A percentile compares a stretch with the other conserved stretches of the same genome.
phyloP scores from a whole-genome alignment of 331 rosid genomes.

The Malus hybrid region DNA sequence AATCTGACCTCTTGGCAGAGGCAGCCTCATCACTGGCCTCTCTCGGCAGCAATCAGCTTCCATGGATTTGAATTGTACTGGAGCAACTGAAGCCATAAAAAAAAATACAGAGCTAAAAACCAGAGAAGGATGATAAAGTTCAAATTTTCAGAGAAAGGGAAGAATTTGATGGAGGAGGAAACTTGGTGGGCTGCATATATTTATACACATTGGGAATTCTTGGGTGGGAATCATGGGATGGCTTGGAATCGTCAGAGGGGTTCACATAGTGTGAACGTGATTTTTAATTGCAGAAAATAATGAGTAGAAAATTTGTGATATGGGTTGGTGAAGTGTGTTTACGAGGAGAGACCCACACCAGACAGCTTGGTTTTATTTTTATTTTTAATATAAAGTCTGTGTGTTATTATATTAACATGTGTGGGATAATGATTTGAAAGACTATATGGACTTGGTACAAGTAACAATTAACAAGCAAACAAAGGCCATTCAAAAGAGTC shows the following conservation, averaged over 20 bases:
- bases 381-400: background rate
- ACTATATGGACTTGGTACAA: too few relatives aligned
- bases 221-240: background rate
- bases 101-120: background rate
- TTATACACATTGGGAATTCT: background rate
- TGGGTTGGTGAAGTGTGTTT: background rate
- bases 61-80: background rate
- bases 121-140: background rate
- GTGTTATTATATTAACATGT: background rate
- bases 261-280: constrained; percentile 12
- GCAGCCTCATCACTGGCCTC: constrained; percentile 1
- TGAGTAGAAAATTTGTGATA: background rate
- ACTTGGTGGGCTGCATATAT: background rate
- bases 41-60: background rate
- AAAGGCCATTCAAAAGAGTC: background rate
- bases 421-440: background rate
- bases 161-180: background rate
- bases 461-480: background rate
- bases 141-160: background rate
- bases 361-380: background rate
- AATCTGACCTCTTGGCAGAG: constrained; percentile 1
- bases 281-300: background rate
- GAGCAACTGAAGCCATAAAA: background rate
- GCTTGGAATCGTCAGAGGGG: background rate
- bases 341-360: background rate